Evolutionary conservation across 148 eudicot species (phyloP).

Genomic region (Camellia granthamiana): DNA sequence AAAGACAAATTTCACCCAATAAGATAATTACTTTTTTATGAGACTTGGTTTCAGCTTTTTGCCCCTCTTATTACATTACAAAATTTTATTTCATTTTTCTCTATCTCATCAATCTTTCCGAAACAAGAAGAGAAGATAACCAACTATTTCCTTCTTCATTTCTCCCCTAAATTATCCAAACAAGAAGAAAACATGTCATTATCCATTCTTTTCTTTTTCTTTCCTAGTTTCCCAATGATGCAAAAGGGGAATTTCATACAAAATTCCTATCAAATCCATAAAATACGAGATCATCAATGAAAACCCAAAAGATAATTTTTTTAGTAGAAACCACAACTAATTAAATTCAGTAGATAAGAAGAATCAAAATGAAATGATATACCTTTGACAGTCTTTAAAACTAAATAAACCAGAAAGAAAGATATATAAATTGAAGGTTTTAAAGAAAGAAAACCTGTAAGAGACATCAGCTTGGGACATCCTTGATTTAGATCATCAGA

Average conservation of each 20-base stretch:
- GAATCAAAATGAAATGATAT: background rate
- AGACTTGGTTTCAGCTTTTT: too few relatives aligned
- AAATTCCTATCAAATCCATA: background rate
- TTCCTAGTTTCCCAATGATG: too few relatives aligned
- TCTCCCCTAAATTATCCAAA: too few relatives aligned
- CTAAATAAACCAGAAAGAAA: too few relatives aligned
- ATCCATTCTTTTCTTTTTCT: too few relatives aligned
- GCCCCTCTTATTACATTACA: too few relatives aligned
- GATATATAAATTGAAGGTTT: background rate
- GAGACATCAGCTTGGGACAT: slow-evolving; percentile 21
- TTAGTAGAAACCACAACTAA: background rate
- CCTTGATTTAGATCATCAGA: slow-evolving; percentile 1
- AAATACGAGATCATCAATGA: background rate
- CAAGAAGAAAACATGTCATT: too few relatives aligned
- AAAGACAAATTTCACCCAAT: background rate
- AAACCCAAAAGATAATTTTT: background rate
- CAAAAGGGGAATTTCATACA: background rate
- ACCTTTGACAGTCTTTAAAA: background rate
- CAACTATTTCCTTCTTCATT: too few relatives aligned
- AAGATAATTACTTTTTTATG: too few relatives aligned
- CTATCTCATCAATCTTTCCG: too few relatives aligned
- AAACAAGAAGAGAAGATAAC: too few relatives aligned
- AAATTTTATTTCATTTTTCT: too few relatives aligned
- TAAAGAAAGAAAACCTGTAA: slow-evolving; percentile 14
- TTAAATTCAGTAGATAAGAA: background rate